phyloP scores from a whole-genome alignment of 1,139 yeast genomes.

The Taphrina communis region DNA sequence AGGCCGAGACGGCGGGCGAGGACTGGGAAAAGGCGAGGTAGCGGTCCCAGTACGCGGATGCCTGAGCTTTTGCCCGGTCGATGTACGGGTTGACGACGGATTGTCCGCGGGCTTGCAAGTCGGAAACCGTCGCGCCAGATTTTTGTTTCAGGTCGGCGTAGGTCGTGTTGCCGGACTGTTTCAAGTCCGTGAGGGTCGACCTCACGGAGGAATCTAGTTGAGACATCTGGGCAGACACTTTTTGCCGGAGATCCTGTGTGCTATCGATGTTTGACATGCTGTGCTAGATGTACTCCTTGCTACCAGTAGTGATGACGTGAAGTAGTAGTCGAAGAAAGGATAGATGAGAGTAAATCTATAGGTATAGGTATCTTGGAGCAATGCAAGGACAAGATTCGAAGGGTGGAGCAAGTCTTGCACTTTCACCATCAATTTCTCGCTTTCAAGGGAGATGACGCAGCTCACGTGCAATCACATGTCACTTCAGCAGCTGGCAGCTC shows the following conservation, averaged over 20 bases:
- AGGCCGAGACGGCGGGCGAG: conserved; percentile 18
- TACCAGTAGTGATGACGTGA: no score
- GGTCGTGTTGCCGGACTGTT: conserved; percentile 5
- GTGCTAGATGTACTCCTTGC: not conserved
- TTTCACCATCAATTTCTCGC: no score
- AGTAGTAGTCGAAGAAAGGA: no score
- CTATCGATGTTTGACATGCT: conserved; percentile 7
- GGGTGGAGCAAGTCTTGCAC: not conserved
- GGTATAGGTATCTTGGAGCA: not conserved
- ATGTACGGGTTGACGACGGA: not conserved
- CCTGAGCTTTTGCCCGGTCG: not conserved
- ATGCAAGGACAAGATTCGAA: not conserved
- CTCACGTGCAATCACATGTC: conserved; percentile 12
- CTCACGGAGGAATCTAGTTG: conserved; percentile 4
- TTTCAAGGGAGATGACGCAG: not conserved
- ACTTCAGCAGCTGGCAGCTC: not conserved
- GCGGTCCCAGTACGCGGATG: conserved; percentile 9
- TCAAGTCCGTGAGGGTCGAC: conserved; percentile 16
- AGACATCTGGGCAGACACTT: conserved; percentile 20
- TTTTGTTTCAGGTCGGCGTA: conserved; percentile 13
- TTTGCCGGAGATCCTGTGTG: conserved; percentile 17
- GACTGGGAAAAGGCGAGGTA: conserved; percentile 13
- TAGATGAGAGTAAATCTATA: not conserved
- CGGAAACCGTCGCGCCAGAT: conserved; percentile 4
- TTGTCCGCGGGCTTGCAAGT: not conserved